These are phyloP conservation scores for Globisporangium polare DNA, from an alignment of 352 stramenopile genomes.

Conservation along the genomic window DNA sequence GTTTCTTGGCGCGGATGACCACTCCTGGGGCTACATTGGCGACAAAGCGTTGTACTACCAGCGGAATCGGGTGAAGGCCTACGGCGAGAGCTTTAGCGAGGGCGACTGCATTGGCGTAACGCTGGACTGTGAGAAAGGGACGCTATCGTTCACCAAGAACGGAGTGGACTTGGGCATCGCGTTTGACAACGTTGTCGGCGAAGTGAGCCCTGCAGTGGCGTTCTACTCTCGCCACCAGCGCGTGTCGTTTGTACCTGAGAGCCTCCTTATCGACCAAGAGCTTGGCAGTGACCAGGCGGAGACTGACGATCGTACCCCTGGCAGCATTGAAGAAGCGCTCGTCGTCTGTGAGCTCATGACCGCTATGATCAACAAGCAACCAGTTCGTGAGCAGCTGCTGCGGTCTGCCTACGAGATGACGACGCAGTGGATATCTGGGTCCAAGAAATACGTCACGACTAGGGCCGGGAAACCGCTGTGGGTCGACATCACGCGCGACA, in stretches of 20 bases:
- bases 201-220: constrained; percentile 88
- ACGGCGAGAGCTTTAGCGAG: constrained; percentile 82
- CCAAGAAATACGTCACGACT: constrained; percentile 54
- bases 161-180: constrained; percentile 78
- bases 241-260: constrained; percentile 47
- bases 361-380: constrained; percentile 24
- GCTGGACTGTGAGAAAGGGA: constrained; percentile 83
- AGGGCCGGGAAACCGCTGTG: constrained; percentile 55
- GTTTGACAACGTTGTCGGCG: constrained; percentile 90
- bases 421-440: constrained; percentile 42
- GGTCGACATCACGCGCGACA: constrained; percentile 52
- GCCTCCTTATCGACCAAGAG: background rate
- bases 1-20: constrained; percentile 96
- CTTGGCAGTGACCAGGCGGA: background rate
- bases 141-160: constrained; percentile 89
- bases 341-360: constrained; percentile 60
- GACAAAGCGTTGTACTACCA: constrained; percentile 99
- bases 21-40: constrained; percentile 98
- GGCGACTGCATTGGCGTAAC: constrained; percentile 83
- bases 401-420: constrained; percentile 50
- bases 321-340: constrained; percentile 52
- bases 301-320: background rate
- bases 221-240: constrained; percentile 92
- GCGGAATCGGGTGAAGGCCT: constrained; percentile 89
- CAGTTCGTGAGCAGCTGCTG: constrained; percentile 27